These are phyloP conservation scores for Pseudogymnoascus pannorum DNA, from an alignment of 2,329 filamentous ascomycete species.

Conservation along the genomic window DNA sequence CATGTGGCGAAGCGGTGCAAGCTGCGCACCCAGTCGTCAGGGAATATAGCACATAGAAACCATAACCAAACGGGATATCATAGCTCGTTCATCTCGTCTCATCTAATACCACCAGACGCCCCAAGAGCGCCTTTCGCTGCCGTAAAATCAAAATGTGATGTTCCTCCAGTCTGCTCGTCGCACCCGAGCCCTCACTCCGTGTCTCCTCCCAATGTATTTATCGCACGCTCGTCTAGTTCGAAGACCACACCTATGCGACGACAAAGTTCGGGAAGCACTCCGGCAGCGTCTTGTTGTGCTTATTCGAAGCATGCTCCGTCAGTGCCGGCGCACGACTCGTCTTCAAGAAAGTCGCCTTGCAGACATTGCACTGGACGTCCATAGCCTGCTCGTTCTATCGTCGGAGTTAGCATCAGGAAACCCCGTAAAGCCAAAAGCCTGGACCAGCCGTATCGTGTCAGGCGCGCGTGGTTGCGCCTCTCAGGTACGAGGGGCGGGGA, in stretches of 20 bases:
- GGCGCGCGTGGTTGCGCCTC: slow-evolving; percentile 5
- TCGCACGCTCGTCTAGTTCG: not conserved
- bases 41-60: not conserved
- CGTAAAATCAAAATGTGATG: not conserved
- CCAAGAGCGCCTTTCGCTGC: slow-evolving; percentile 9
- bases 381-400: slow-evolving; percentile 63
- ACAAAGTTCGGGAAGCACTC: slow-evolving; percentile 61
- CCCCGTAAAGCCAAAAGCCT: not conserved
- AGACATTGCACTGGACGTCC: slow-evolving; percentile 69
- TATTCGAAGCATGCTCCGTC: slow-evolving; percentile 65
- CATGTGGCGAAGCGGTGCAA: not conserved
- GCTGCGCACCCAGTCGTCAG: not conserved
- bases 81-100: not conserved
- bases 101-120: slow-evolving; percentile 7
- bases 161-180: not conserved
- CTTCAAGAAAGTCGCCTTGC: slow-evolving; percentile 73
- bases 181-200: not conserved
- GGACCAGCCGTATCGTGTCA: not conserved
- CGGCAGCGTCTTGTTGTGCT: slow-evolving; percentile 64
- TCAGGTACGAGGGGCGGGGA: not conserved
- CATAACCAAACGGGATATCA: not conserved
- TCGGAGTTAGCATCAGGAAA: too few species aligned
- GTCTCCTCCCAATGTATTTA: not conserved
- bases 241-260: not conserved
- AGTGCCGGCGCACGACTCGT: slow-evolving; percentile 69